These are phyloP conservation scores for Helianthus tuberosus DNA, from an alignment of 129 eudicot species.

Conservation along the genomic window DNA sequence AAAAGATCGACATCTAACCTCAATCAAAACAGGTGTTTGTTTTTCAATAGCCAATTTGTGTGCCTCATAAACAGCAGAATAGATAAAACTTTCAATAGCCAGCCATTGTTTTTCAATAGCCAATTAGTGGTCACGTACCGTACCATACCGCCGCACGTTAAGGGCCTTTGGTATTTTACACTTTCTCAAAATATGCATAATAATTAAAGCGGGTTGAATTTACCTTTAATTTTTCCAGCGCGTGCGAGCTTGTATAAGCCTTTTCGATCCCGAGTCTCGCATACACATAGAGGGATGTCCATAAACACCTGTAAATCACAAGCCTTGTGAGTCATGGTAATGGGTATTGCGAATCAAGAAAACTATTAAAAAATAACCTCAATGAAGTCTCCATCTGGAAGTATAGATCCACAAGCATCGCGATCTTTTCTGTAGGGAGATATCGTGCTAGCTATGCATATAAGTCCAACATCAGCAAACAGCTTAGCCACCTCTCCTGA, in stretches of 20 bases:
- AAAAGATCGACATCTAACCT: conserved; percentile 47
- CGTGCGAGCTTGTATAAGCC: conserved; percentile 96
- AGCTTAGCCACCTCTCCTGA: conserved; percentile 96
- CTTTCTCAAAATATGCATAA: neutral
- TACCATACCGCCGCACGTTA: too few relatives aligned
- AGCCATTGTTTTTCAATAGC: too few relatives aligned
- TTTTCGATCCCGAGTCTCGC: conserved; percentile 95
- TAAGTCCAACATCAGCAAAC: conserved; percentile 94
- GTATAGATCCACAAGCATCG: conserved; percentile 77
- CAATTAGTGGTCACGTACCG: too few relatives aligned
- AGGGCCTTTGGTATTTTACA: too few relatives aligned
- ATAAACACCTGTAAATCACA: conserved; percentile 63
- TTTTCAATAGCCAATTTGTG: conserved; percentile 71
- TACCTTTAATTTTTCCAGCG: conserved; percentile 94
- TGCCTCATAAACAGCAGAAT: conserved; percentile 65
- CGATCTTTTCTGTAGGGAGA: conserved; percentile 94
- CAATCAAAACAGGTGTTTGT: conserved; percentile 76
- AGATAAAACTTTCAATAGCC: conserved; percentile 22
- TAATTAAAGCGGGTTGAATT: neutral
- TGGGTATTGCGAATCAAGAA: neutral
- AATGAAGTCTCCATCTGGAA: conserved; percentile 86
- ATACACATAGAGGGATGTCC: conserved; percentile 86
- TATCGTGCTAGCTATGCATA: conserved; percentile 92
- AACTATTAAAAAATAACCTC: conserved; percentile 54
- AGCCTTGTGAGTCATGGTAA: conserved; percentile 11